phyloP scores from a whole-genome alignment of 2,329 filamentous ascomycete genomes.

The Epichloe amarillans region DNA sequence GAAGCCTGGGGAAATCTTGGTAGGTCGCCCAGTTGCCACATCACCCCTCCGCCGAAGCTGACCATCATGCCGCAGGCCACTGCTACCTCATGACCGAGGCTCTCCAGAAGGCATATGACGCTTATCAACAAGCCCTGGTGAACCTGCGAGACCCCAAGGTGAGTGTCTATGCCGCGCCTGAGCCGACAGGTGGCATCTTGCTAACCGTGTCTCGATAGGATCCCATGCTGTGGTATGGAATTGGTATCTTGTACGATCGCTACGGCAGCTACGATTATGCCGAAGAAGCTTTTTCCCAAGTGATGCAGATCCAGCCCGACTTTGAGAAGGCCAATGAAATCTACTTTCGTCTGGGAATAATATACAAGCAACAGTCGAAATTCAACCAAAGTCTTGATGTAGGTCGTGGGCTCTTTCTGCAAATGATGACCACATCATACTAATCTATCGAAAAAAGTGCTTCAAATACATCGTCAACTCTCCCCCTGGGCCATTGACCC shows the following conservation, averaged over 20 bases:
- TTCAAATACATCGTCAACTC: conserved; percentile 97
- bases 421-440: neutral
- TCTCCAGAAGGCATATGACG: conserved; percentile 88
- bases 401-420: conserved; percentile 16
- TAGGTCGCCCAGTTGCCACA: conserved; percentile 30
- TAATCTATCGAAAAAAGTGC: conserved; percentile 44
- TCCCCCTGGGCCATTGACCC: conserved; percentile 85
- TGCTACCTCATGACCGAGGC: conserved; percentile 99
- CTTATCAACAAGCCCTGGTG: conserved; percentile 90
- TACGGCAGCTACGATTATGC: conserved; percentile 95
- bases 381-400: conserved; percentile 87
- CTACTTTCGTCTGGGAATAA: conserved; percentile 97
- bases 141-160: conserved; percentile 90
- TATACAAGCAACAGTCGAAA: conserved; percentile 97
- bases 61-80: conserved; percentile 48
- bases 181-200: neutral
- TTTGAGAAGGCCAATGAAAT: conserved; percentile 99
- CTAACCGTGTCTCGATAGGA: conserved; percentile 40
- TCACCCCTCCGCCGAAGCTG: neutral
- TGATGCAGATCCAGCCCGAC: conserved; percentile 95
- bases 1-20: conserved; percentile 94
- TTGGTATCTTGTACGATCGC: conserved; percentile 91
- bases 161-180: conserved; percentile 13
- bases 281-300: conserved; percentile 94
- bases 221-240: conserved; percentile 96